Evolutionary conservation across 805 yeast species (phyloP), one percentile per base, ranked within the genome.

Genomic region (Cyberlindnera euphorbiae): DNA sequence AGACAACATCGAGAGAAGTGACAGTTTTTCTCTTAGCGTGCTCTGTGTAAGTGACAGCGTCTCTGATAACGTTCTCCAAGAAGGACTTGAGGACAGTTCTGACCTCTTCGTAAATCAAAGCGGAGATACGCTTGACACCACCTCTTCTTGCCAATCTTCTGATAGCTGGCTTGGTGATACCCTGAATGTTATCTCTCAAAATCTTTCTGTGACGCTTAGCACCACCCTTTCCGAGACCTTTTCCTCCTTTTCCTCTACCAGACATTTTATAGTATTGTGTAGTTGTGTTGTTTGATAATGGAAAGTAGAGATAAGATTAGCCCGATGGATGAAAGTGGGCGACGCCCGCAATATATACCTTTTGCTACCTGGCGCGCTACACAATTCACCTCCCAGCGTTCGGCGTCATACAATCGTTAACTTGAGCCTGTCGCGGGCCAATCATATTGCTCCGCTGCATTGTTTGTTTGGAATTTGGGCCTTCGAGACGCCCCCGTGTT

Each of bases 131-230:
- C 83, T 90, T 90, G 65, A 90, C 98, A 89, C 98, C 98, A 76
- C 98, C 98, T 86, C 98, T 88, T 82, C 98, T 90, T 36, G 98
- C 98, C 62, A 90, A 83, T 86, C 98, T 90, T 79, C 98, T 88
- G 65, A 90, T 90, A 63, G 98, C 98, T 66, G 98, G 98, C 81
- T 90, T 90, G 49, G 98, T 90, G 67, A 90, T 90, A 78, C 98
- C 98, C 75, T 89, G 97, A 57, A 93, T 90, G 90, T 90, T 93
- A 71, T 93, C 98, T 79, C 97, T 89, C 55, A 89, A 79, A 72
- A 90, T 86, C 86, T 89, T 89, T 82, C 97, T 87, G 88, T 90
- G 98, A 74, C 98, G 88, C 82, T 90, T 90, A 62, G 98, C 98
- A 77, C 98, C 98, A 75, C 97, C 97, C 77, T 93, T 93, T 64